A percentile compares a stretch with the other conserved stretches of the same genome.
Evolutionary conservation across 805 yeast genomes (phyloP).

Genomic region (Alloascoidea africana): DNA sequence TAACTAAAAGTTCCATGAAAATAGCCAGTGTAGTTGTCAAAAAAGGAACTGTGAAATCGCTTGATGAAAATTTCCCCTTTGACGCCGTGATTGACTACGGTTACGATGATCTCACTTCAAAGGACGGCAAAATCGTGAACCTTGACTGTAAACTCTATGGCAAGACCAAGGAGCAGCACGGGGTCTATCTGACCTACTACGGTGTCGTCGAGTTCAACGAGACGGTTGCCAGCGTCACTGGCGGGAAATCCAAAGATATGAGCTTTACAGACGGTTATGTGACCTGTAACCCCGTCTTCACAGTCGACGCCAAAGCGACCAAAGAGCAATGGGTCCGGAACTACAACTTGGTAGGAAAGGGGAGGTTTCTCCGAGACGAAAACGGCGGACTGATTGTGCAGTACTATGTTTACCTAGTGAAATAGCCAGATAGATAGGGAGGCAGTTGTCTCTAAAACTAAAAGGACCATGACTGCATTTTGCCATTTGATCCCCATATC

Average conservation of each 20-base stretch:
- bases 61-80: constrained; percentile 22
- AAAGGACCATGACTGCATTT: too few relatives aligned
- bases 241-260: constrained; percentile 17
- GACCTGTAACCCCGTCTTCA: constrained; percentile 29
- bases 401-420: constrained; percentile 34
- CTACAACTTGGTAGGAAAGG: constrained; percentile 39
- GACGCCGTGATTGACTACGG: constrained; percentile 25
- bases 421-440: too few relatives aligned
- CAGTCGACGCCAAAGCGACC: constrained; percentile 28
- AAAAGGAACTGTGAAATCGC: constrained; percentile 14
- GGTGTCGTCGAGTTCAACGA: constrained; percentile 31
- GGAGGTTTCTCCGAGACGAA: constrained; percentile 37
- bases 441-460: too few relatives aligned
- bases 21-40: background rate
- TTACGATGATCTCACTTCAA: constrained; percentile 30
- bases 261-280: constrained; percentile 32
- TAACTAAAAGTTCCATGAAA: too few relatives aligned
- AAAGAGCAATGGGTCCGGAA: constrained; percentile 29
- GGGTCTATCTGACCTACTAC: constrained; percentile 26
- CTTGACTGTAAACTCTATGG: constrained; percentile 37
- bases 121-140: constrained; percentile 14
- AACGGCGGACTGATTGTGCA: constrained; percentile 34
- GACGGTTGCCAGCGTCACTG: constrained; percentile 20
- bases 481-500: too few relatives aligned
- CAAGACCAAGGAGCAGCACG: constrained; percentile 26